A percentile compares a stretch with the other conserved stretches of the same genome.
Conservation (phyloP, 768 basidiomycete species). For the Asterophora lycoperdoides region DNA sequence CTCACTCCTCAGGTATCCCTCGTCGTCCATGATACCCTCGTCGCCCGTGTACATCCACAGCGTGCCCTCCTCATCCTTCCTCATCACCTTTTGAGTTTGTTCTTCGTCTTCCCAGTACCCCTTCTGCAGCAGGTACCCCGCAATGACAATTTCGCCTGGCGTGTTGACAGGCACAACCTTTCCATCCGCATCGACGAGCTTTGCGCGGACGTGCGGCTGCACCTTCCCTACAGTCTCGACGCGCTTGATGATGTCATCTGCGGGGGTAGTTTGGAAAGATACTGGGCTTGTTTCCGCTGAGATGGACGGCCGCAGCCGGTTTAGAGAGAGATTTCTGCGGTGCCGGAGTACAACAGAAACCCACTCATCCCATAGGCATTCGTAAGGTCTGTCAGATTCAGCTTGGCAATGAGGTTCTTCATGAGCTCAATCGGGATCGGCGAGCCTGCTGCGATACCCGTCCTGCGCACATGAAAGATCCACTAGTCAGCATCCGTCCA, state of each 20-base stretch:
- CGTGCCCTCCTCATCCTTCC: slow-evolving; percentile 45
- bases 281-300: slow-evolving; percentile 51
- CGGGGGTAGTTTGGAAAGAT: slow-evolving; percentile 73
- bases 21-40: slow-evolving; percentile 74
- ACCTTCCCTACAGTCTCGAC: slow-evolving; percentile 80
- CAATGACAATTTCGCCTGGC: slow-evolving; percentile 69
- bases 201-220: slow-evolving; percentile 75
- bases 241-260: slow-evolving; percentile 66
- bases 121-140: slow-evolving; percentile 78
- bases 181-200: slow-evolving; percentile 56
- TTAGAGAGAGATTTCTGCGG: no score
- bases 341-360: slow-evolving; percentile 24
- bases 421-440: slow-evolving; percentile 78
- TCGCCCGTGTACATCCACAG: slow-evolving; percentile 87
- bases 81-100: slow-evolving; percentile 61
- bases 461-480: slow-evolving; percentile 31
- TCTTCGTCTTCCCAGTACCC: slow-evolving; percentile 81
- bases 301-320: no score
- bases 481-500: background rate
- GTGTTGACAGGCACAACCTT: slow-evolving; percentile 65
- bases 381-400: slow-evolving; percentile 69
- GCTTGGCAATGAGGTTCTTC: slow-evolving; percentile 60
- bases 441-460: slow-evolving; percentile 80
- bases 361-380: slow-evolving; percentile 86
- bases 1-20: slow-evolving; percentile 73